Evolutionary conservation across 345 rosid species (phyloP).

Genomic region (Arabidopsis arenosa): DNA sequence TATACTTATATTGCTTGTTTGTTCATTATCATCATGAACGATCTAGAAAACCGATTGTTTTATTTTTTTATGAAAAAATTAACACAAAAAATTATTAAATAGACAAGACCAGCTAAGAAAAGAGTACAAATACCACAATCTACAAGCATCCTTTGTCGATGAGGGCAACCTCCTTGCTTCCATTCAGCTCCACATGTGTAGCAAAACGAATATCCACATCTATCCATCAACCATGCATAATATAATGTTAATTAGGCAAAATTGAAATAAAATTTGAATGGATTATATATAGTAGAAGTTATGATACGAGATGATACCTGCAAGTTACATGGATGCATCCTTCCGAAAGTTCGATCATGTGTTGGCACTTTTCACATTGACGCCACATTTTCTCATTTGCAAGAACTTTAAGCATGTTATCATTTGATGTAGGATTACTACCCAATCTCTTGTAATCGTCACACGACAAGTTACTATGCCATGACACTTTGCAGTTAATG

Average conservation of each 20-base stretch:
- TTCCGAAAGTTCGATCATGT: background rate
- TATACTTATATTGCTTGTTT: too few species aligned
- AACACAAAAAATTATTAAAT: background rate
- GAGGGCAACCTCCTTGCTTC: constrained; percentile 18
- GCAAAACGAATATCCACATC: constrained; percentile 43
- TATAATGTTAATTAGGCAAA: constrained; percentile 25
- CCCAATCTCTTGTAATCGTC: constrained; percentile 46
- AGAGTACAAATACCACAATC: background rate
- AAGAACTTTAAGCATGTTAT: constrained; percentile 26
- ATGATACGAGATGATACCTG: background rate
- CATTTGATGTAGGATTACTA: constrained; percentile 44
- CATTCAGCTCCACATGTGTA: constrained; percentile 57
- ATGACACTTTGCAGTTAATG: too few species aligned
- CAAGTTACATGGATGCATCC: background rate
- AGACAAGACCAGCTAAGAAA: background rate
- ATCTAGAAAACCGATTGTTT: background rate
- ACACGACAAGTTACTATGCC: constrained; percentile 52
- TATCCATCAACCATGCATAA: background rate
- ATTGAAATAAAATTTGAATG: background rate
- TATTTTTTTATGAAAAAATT: too few species aligned
- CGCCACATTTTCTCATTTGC: constrained; percentile 1
- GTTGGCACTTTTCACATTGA: background rate
- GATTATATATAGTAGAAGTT: background rate
- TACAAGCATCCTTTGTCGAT: background rate
- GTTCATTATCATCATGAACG: background rate